Conservation (phyloP, 2,329 filamentous ascomycete species). For the Beauveria bassiana region DNA sequence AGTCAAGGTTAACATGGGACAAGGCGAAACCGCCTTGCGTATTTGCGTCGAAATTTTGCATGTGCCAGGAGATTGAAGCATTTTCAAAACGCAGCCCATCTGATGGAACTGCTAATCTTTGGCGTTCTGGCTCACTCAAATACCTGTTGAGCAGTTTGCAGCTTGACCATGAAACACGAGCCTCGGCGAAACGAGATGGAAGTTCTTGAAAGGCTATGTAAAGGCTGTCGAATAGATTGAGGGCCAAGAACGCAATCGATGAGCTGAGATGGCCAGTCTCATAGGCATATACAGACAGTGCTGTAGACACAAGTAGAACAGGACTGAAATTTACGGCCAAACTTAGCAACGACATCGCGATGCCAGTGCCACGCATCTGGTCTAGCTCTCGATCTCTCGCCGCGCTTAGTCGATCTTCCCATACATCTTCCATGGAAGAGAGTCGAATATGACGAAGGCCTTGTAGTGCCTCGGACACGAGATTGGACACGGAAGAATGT, state of each 20-base stretch:
- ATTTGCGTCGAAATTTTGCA: neutral
- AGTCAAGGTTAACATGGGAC: slow-evolving; percentile 48
- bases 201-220: slow-evolving; percentile 4
- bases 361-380: slow-evolving; percentile 8
- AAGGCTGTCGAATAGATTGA: slow-evolving; percentile 11
- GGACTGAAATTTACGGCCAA: slow-evolving; percentile 7
- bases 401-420: neutral
- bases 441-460: slow-evolving; percentile 12
- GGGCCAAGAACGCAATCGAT: slow-evolving; percentile 10
- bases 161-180: slow-evolving; percentile 10
- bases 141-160: slow-evolving; percentile 7
- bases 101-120: neutral
- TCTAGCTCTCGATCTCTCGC: slow-evolving; percentile 2
- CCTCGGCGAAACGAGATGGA: neutral
- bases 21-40: slow-evolving; percentile 39
- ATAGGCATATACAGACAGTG: slow-evolving; percentile 9
- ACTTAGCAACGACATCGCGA: slow-evolving; percentile 4
- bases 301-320: slow-evolving; percentile 6
- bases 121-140: neutral
- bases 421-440: slow-evolving; percentile 10
- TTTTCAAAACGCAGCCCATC: neutral
- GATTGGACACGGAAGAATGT: neutral
- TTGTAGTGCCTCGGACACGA: slow-evolving; percentile 3
- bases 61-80: slow-evolving; percentile 6
- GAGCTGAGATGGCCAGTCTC: slow-evolving; percentile 4